Conservation (phyloP, 2,329 filamentous ascomycete genomes). For the Escovopsis sp. region DNA sequence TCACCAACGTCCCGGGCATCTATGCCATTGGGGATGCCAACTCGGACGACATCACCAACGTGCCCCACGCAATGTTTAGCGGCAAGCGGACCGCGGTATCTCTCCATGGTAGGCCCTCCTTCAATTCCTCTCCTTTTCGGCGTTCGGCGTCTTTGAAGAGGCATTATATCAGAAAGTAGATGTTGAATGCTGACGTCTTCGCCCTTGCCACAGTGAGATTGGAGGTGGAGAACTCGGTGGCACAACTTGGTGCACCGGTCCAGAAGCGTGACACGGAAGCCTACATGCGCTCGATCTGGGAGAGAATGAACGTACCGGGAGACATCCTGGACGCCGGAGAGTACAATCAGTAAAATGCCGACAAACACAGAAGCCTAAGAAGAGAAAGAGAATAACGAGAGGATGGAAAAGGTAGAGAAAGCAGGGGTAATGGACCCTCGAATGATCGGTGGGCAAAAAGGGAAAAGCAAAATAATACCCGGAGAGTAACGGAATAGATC, state of each 20-base stretch:
- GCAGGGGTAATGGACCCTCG: too few species aligned
- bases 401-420: too few species aligned
- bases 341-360: constrained; percentile 14
- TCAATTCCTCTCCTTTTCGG: background rate
- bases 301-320: constrained; percentile 24
- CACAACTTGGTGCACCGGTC: constrained; percentile 16
- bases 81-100: constrained; percentile 43
- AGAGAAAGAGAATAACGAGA: too few species aligned
- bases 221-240: constrained; percentile 22
- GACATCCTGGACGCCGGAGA: constrained; percentile 32
- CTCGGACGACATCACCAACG: constrained; percentile 42
- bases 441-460: too few species aligned
- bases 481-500: too few species aligned
- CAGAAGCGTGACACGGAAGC: constrained; percentile 12
- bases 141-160: too few species aligned
- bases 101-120: constrained; percentile 32
- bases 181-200: constrained; percentile 3
- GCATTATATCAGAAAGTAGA: too few species aligned
- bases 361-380: too few species aligned
- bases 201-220: constrained; percentile 21
- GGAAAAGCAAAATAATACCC: too few species aligned
- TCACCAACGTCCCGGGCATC: constrained; percentile 37
- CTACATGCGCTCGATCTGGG: constrained; percentile 28
- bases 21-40: constrained; percentile 46
- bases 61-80: constrained; percentile 43